phyloP scores from a whole-genome alignment of 139 green algal genomes.

The Asterochloris erici region DNA sequence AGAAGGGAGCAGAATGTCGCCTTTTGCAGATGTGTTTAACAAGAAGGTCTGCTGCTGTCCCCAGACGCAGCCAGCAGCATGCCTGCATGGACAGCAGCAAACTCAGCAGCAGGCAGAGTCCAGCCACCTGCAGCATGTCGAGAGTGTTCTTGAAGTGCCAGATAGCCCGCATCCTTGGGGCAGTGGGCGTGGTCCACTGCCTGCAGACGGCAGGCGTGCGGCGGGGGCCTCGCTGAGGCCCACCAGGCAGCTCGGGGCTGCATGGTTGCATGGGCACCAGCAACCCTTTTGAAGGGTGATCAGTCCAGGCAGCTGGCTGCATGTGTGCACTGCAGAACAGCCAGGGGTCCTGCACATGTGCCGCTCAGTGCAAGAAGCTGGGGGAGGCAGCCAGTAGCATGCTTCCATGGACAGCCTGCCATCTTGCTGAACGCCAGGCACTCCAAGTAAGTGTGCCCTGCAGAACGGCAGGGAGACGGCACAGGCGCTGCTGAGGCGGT shows the following conservation, averaged over 20 bases:
- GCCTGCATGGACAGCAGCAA: not conserved
- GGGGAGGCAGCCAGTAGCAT: not conserved
- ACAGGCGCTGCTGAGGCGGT: constrained; percentile 41
- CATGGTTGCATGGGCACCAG: not conserved
- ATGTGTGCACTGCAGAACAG: not conserved
- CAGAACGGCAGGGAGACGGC: constrained; percentile 59
- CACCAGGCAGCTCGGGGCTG: not conserved
- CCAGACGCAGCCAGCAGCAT: not conserved
- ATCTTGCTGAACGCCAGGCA: not conserved
- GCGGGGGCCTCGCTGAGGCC: not conserved
- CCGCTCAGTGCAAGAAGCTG: not conserved
- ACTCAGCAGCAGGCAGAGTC: not conserved
- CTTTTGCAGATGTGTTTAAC: not conserved
- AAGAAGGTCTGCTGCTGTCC: not conserved
- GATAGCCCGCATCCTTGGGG: not conserved
- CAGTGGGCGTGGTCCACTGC: not conserved
- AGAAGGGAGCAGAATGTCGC: not conserved
- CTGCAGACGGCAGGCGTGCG: not conserved
- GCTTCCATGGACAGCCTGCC: not conserved
- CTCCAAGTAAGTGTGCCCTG: not conserved
- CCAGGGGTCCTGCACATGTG: not conserved
- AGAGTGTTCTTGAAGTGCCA: not conserved
- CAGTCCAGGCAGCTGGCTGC: not conserved
- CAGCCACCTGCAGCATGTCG: not conserved
- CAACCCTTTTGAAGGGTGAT: too few relatives aligned